phyloP scores from a whole-genome alignment of 495 filamentous ascomycete species.

The Penicillium bovifimosum region DNA sequence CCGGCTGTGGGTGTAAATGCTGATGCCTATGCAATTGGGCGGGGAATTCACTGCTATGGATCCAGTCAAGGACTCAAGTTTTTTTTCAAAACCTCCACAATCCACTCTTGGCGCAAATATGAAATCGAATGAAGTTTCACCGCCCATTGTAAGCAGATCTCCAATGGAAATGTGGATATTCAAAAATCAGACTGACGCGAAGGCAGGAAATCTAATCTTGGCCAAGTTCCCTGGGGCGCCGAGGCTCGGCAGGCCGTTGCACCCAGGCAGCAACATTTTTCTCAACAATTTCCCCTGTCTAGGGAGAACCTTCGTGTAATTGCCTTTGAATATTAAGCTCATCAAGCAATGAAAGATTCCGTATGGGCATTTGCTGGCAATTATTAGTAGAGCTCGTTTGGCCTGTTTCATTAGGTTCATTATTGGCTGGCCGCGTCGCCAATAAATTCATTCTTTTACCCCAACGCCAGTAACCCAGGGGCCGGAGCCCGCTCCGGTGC shows the following conservation, averaged over 20 bases:
- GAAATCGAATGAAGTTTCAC: not conserved
- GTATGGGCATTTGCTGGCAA: not conserved
- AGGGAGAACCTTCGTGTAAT: not conserved
- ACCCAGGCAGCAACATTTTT: constrained; percentile 4
- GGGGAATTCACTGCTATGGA: not conserved
- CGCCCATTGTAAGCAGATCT: not conserved
- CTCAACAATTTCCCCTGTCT: not conserved
- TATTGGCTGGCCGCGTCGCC: not conserved
- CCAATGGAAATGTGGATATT: not conserved
- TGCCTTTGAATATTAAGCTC: not conserved
- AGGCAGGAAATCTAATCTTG: not conserved
- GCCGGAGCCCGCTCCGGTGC: not conserved
- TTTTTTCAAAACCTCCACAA: not conserved
- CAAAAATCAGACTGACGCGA: not conserved
- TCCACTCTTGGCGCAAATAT: constrained; percentile 4
- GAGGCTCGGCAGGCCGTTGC: not conserved
- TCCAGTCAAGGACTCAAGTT: not conserved
- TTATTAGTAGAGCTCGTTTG: not conserved
- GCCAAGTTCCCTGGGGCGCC: not conserved
- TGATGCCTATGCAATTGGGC: constrained; percentile 7
- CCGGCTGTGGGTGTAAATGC: not conserved
- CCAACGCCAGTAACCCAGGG: not conserved
- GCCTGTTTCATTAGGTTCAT: no score
- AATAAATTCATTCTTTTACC: not conserved
- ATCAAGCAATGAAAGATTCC: not conserved